Percentiles rank a stretch among this genome's conserved stretches.
phyloP scores from a whole-genome alignment of 768 basidiomycete species.

The Tylopilus balloui region DNA sequence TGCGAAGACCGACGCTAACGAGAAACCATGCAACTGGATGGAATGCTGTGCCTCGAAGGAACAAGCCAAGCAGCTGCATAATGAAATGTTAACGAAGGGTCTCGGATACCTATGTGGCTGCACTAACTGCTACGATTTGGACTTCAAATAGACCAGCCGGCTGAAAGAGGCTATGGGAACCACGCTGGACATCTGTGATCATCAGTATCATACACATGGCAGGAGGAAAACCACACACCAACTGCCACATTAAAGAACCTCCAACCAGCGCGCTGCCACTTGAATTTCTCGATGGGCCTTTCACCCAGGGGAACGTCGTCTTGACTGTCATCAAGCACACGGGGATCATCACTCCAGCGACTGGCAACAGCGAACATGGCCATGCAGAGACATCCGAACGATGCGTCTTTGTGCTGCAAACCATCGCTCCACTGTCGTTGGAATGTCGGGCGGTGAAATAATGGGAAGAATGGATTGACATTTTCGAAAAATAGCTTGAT shows the following conservation, averaged over 20 bases:
- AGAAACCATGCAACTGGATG: constrained; percentile 52
- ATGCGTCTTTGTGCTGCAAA: constrained; percentile 49
- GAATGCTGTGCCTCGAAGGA: constrained; percentile 46
- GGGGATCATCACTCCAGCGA: constrained; percentile 58
- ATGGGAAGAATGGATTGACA: constrained; percentile 54
- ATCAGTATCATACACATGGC: constrained; percentile 1
- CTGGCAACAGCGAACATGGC: constrained; percentile 66
- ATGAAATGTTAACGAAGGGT: constrained; percentile 6
- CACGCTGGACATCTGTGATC: constrained; percentile 45
- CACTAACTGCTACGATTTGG: constrained; percentile 49
- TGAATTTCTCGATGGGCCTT: constrained; percentile 26
- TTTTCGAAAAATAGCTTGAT: constrained; percentile 67
- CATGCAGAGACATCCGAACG: constrained; percentile 60
- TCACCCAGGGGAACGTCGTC: constrained; percentile 21
- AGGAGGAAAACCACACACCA: constrained; percentile 33
- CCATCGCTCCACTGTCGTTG: constrained; percentile 52
- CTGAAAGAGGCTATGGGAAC: constrained; percentile 48
- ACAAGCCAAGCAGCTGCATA: constrained; percentile 50
- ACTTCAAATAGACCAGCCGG: constrained; percentile 60
- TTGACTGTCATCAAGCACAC: constrained; percentile 43
- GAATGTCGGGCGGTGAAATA: constrained; percentile 72
- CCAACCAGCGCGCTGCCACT: constrained; percentile 57
- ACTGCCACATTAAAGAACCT: constrained; percentile 55
- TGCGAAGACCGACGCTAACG: constrained; percentile 51
- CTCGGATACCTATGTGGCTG: constrained; percentile 3